Conservation (phyloP, 2,329 filamentous ascomycete genomes). For the Alternaria ethzedia region DNA sequence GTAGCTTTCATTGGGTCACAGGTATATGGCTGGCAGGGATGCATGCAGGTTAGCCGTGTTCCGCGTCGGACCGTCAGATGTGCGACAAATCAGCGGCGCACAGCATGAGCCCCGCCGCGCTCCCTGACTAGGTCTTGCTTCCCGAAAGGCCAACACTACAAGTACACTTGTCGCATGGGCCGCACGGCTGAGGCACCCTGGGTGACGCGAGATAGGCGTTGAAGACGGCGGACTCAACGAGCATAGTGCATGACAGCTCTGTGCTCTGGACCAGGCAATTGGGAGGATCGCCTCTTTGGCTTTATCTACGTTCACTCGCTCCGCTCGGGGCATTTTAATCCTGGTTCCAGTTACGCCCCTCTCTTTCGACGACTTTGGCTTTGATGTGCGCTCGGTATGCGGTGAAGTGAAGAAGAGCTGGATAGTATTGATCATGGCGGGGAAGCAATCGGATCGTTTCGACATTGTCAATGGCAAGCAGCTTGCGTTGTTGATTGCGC, state of each 20-base stretch:
- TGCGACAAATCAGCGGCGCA: conserved; percentile 6
- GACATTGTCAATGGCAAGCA: conserved; percentile 26
- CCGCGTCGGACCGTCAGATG: conserved; percentile 7
- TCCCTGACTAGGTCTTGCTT: background rate
- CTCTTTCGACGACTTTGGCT: conserved; percentile 2
- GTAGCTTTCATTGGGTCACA: background rate
- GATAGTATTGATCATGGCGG: conserved; percentile 14
- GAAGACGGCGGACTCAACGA: conserved; percentile 2
- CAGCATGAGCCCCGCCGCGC: background rate
- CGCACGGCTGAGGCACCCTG: conserved; percentile 7
- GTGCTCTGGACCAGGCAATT: conserved; percentile 7
- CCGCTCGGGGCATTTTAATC: conserved; percentile 5
- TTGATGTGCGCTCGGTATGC: conserved; percentile 8
- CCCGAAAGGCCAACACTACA: conserved; percentile 2
- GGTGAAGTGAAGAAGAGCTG: conserved; percentile 3
- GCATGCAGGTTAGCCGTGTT: conserved; percentile 8
- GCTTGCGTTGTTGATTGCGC: conserved; percentile 22
- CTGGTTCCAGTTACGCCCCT: conserved; percentile 6
- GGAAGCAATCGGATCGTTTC: conserved; percentile 17
- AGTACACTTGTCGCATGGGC: conserved; percentile 12
- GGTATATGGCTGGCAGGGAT: background rate
- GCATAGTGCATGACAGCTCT: conserved; percentile 14
- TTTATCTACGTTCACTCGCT: conserved; percentile 10
- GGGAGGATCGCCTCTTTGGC: conserved; percentile 7
- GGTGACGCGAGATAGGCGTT: conserved; percentile 10